These are phyloP conservation scores for Beta macrorhiza DNA, from an alignment of 179 eudicot species.

Conservation along the genomic window DNA sequence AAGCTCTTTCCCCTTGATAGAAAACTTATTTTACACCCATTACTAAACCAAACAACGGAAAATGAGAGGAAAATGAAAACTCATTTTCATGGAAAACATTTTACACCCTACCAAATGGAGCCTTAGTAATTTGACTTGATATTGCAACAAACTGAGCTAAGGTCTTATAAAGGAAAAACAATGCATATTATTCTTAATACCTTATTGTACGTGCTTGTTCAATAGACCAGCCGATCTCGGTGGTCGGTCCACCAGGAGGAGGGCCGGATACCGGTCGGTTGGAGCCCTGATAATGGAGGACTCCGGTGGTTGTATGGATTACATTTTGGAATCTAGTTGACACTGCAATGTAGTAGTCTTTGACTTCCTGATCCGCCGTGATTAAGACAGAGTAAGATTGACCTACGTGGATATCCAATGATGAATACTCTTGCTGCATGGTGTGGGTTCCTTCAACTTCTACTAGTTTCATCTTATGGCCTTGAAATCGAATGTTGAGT, in stretches of 20 bases:
- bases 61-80: no score
- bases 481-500: conserved; percentile 55
- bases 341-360: conserved; percentile 53
- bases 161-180: neutral
- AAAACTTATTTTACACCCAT: no score
- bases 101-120: no score
- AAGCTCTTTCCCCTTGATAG: no score
- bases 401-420: conserved; percentile 61
- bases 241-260: conserved; percentile 52
- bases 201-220: conserved; percentile 59
- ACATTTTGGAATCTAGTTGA: conserved; percentile 46
- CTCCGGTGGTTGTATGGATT: conserved; percentile 46
- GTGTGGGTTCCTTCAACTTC: conserved; percentile 78
- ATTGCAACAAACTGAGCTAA: neutral
- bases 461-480: conserved; percentile 58
- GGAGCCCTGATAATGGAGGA: conserved; percentile 55
- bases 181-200: conserved; percentile 24
- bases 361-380: conserved; percentile 47
- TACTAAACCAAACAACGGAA: no score
- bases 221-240: conserved; percentile 47
- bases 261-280: conserved; percentile 35
- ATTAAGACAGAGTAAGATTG: conserved; percentile 60
- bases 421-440: conserved; percentile 41
- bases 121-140: no score
- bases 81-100: no score